phyloP scores from a whole-genome alignment of 2,329 filamentous ascomycete species.

The Didymella segeticola region DNA sequence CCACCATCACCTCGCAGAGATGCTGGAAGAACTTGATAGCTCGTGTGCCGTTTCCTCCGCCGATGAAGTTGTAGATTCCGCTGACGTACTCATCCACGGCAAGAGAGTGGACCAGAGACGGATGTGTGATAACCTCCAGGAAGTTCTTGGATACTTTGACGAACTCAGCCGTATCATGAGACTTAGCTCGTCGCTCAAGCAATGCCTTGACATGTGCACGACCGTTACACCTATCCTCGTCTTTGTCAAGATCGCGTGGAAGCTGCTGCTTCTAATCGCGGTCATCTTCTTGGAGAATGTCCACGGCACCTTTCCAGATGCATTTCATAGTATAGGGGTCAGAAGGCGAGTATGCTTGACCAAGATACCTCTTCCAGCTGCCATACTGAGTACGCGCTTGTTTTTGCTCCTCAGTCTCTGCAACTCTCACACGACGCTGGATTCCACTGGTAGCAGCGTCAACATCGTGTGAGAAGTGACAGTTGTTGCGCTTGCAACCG shows the following conservation, averaged over 20 bases:
- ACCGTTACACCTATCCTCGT: conserved; percentile 34
- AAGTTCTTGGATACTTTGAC: conserved; percentile 17
- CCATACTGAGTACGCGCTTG: conserved; percentile 33
- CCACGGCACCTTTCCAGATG: conserved; percentile 39
- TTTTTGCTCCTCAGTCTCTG: conserved; percentile 33
- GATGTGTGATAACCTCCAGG: conserved; percentile 42
- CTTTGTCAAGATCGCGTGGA: conserved; percentile 40
- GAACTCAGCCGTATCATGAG: not conserved
- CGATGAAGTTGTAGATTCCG: conserved; percentile 45
- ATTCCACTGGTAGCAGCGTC: not conserved
- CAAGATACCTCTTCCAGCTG: conserved; percentile 38
- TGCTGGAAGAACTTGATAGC: conserved; percentile 42
- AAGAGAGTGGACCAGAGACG: conserved; percentile 43
- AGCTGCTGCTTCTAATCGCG: conserved; percentile 43
- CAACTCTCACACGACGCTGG: not conserved
- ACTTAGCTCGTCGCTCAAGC: not conserved
- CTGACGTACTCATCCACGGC: conserved; percentile 45
- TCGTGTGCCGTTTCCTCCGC: conserved; percentile 34
- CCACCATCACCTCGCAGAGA: conserved; percentile 24
- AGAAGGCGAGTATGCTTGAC: conserved; percentile 19
- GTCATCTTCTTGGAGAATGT: conserved; percentile 37
- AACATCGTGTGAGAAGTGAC: not conserved
- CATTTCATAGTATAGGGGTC: conserved; percentile 25
- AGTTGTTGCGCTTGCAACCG: conserved; percentile 1
- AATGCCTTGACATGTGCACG: conserved; percentile 37